phyloP scores from a whole-genome alignment of 352 stramenopile genomes.

The Globisporangium sylvaticum region DNA sequence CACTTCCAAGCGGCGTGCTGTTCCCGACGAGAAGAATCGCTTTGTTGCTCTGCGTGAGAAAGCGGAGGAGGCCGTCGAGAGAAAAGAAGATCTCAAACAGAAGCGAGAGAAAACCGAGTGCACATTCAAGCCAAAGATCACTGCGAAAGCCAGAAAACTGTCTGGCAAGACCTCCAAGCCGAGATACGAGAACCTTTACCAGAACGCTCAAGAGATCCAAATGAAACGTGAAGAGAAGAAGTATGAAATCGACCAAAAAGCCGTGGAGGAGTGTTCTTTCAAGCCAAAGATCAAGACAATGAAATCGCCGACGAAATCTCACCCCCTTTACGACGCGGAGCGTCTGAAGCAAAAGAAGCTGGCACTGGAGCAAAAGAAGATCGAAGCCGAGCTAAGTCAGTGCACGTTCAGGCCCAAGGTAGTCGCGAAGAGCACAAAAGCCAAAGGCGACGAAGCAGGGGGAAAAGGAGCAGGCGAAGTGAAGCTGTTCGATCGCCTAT shows the following conservation, averaged over 20 bases:
- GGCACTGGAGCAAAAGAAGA: slow-evolving; percentile 66
- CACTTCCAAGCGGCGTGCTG: slow-evolving; percentile 37
- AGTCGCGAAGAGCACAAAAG: slow-evolving; percentile 36
- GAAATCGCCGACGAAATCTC: slow-evolving; percentile 51
- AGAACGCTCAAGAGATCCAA: slow-evolving; percentile 58
- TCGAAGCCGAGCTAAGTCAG: slow-evolving; percentile 53
- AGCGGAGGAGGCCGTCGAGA: slow-evolving; percentile 44
- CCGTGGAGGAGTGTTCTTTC: slow-evolving; percentile 67
- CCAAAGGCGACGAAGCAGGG: slow-evolving; percentile 26
- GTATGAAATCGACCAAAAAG: slow-evolving; percentile 45
- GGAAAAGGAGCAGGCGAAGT: slow-evolving; percentile 14
- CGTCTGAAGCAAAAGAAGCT: slow-evolving; percentile 66
- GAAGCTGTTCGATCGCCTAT: slow-evolving; percentile 63
- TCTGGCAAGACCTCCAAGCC: slow-evolving; percentile 27
- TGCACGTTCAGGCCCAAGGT: slow-evolving; percentile 75
- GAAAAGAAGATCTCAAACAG: slow-evolving; percentile 53
- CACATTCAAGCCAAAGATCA: slow-evolving; percentile 71
- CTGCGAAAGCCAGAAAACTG: slow-evolving; percentile 53
- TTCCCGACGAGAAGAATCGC: slow-evolving; percentile 27
- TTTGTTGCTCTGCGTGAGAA: slow-evolving; percentile 54
- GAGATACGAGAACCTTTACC: slow-evolving; percentile 77
- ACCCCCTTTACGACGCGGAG: slow-evolving; percentile 69
- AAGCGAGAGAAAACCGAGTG: slow-evolving; percentile 47
- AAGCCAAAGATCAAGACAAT: slow-evolving; percentile 68
- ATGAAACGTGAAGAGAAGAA: slow-evolving; percentile 70